Base-by-base conservation (phyloP, 2,329 filamentous ascomycete species). In the Domatiomyces globalis region DNA sequence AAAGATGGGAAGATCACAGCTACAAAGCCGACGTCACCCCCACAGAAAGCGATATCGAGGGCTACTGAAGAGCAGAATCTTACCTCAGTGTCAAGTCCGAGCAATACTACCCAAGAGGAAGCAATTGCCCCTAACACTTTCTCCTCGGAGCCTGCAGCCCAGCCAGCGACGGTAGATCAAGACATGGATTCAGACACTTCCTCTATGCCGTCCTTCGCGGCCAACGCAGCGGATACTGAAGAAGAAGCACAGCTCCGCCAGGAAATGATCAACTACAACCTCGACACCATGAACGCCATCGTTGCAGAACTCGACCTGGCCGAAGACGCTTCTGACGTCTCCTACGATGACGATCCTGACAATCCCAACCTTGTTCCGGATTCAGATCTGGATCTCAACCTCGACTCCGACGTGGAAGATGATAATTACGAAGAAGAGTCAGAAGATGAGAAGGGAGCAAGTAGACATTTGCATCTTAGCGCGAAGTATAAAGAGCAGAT, bases 291-390 rank as follows among this genome's bases (percentile, higher is more conserved):
- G 52, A 87, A 88, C 3, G 81, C 87, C 39, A 85, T 98, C 2
- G 92, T 98, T 15, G 92, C 92, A 15, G 88, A 96, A 68, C 77
- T 98, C 45, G 80, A 94, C 9, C 67, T 96, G 1, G 87, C 94
- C 56, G 83, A 89, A 54, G 73, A 73, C 17, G 71, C 64, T 25
- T 66, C 65, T 10, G 65, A 66, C 48, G 64, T 68, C 12, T 78
- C 74, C 20, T 72, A 73, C n/a, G 71, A 71, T 10, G 74, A 72
- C 1, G 69, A 74, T 17, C 74, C 80, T n/a, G 73, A 77, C 7
- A 68, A 68, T 29, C 27, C 42, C 18, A 44, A 33, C 25, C 45
- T 54, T 22, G 20, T 54, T 12, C 45, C 48, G 20, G 52, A 54
- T 45, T 48, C 45, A 8, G 51, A 53, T 39, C 44, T 53, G 4